A percentile compares a stretch with the other conserved stretches of the same genome.
Evolutionary conservation across 1,284 basidiomycete species (phyloP).

Genomic region (Cryptococcus sp.): DNA sequence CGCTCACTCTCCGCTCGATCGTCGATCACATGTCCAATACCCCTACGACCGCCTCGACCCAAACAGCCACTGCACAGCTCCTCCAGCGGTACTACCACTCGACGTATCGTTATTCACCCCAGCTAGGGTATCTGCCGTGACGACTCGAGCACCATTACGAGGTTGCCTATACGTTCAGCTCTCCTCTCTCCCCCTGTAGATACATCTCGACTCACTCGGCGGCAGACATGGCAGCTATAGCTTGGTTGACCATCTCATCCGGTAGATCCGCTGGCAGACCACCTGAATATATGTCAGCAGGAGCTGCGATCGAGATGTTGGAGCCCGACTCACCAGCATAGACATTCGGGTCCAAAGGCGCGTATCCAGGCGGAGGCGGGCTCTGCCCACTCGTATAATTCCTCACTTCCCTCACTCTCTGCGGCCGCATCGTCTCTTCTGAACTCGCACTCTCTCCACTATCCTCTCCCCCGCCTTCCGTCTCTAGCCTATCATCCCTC

Average conservation of each 20-base stretch:
- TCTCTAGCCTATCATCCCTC: slow-evolving; percentile 9
- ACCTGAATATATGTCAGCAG: slow-evolving; percentile 11
- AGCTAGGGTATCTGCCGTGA: too few species aligned
- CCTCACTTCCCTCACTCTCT: slow-evolving; percentile 3
- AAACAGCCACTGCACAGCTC: too few species aligned
- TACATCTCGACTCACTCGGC: background rate
- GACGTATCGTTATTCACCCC: too few species aligned
- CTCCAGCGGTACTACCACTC: too few species aligned
- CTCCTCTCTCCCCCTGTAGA: too few species aligned
- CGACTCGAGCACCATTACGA: too few species aligned
- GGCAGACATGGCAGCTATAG: slow-evolving; percentile 42
- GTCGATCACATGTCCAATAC: too few species aligned
- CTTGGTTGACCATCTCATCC: slow-evolving; percentile 45
- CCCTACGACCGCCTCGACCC: too few species aligned
- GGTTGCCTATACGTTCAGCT: too few species aligned
- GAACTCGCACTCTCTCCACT: slow-evolving; percentile 24
- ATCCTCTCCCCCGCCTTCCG: too few species aligned
- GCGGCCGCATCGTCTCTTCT: slow-evolving; percentile 26
- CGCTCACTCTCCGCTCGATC: too few species aligned
- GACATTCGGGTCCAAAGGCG: slow-evolving; percentile 46
- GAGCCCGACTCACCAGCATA: slow-evolving; percentile 32
- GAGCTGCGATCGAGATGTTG: too few species aligned
- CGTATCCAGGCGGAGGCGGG: slow-evolving; percentile 44
- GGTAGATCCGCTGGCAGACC: slow-evolving; percentile 47
- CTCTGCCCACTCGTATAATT: slow-evolving; percentile 5